Evolutionary conservation across 116 monocot genomes (phyloP), one percentile per base, ranked within the genome.

Genomic region (Dioscorea cayenensis): DNA sequence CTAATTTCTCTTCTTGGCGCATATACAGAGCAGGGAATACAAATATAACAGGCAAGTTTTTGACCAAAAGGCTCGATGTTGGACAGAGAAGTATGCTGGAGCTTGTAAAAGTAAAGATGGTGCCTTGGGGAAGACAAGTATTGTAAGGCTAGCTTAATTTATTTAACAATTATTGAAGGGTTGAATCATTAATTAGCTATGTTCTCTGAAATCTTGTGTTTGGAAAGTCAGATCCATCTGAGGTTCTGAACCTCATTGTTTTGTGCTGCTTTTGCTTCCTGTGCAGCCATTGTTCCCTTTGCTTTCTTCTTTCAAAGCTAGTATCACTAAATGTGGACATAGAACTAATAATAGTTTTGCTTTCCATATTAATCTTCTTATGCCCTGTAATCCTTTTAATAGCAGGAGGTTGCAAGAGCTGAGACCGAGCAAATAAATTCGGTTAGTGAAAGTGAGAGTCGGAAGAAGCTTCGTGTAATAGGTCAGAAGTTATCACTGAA

Each of bases 21-120:
- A 27, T 72, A n/a, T 79, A 51, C 82, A 95, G 95, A 95, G 95
- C 78, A 89, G 72, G 73, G 95, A 95, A 68, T 95, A 85, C 73
- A 95, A 95, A 62, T 95, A 92, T 67, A 89, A 95, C 49, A 81
- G 80, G 70, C 86, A 86, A 78, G 77, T 72, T 69, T 95, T 92
- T 75, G 85, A 95, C 28, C 71, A 81, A 70, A 95, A 87, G 43
- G 92, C 95, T 29, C 83, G 81, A 27, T 73, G 67, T 55, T 95
- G 95, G 92, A 89, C 92, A 37, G 87, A 85, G 49, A 91, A 79
- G 63, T 95, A 80, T 82, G 95, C 95, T 77, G 78, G 67, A 63
- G 64, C 73, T 48, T 71, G 49, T 50, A 66, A 50, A 17, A 71
- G 61, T 51, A 65, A 63, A 55, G 55, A 55, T 70, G 51, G 66